These are phyloP conservation scores for Entomortierella beljakovae DNA, from an alignment of 192 early-diverging fungal species.

Conservation along the genomic window DNA sequence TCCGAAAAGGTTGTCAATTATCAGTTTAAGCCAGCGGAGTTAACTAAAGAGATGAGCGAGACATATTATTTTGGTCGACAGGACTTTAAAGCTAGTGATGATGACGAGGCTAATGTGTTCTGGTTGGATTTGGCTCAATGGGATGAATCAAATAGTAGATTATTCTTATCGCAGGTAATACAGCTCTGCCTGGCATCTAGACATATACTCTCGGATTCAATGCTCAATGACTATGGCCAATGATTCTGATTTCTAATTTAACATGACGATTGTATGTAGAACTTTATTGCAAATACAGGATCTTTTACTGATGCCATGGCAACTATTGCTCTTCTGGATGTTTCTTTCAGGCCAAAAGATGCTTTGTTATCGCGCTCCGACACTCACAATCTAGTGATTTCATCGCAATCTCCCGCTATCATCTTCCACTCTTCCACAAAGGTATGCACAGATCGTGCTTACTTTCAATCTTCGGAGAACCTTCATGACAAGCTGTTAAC, in stretches of 20 bases:
- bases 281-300: constrained; percentile 51
- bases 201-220: too few species aligned
- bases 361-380: constrained; percentile 19
- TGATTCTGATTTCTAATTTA: background rate
- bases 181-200: background rate
- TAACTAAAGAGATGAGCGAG: constrained; percentile 53
- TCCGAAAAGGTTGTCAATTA: constrained; percentile 3
- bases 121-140: constrained; percentile 61
- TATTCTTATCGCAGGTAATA: constrained; percentile 58
- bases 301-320: constrained; percentile 56
- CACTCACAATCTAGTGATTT: constrained; percentile 30
- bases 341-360: constrained; percentile 42
- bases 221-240: background rate
- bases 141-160: constrained; percentile 17
- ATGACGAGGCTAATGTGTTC: constrained; percentile 38
- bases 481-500: background rate
- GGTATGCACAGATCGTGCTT: too few species aligned
- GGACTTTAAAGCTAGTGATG: background rate
- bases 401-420: constrained; percentile 50
- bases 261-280: constrained; percentile 22
- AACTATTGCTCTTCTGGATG: constrained; percentile 55
- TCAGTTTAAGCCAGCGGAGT: constrained; percentile 44
- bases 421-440: constrained; percentile 58
- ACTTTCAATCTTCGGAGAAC: background rate
- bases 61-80: constrained; percentile 46